phyloP scores from a whole-genome alignment of 140 eudicot species.

The Oenanthe javanica region DNA sequence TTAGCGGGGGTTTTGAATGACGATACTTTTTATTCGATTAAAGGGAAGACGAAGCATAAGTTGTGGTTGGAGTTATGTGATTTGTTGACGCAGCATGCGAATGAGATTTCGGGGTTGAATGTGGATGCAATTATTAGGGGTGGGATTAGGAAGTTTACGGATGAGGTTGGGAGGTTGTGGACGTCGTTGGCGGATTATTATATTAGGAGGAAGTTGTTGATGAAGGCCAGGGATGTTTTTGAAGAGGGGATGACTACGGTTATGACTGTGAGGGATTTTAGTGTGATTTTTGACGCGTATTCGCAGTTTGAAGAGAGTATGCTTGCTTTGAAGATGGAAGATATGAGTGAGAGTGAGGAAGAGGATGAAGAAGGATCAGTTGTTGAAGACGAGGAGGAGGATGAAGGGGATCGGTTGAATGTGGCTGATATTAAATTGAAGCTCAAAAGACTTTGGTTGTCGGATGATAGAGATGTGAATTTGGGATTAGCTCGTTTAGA shows the following conservation, averaged over 20 bases:
- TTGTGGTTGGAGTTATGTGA: constrained; percentile 95
- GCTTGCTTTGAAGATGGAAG: constrained; percentile 79
- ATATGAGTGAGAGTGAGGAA: constrained; percentile 45
- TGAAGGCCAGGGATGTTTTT: constrained; percentile 84
- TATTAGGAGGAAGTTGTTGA: constrained; percentile 71
- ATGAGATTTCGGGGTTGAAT: constrained; percentile 72
- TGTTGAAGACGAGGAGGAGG: constrained; percentile 30
- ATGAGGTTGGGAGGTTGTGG: constrained; percentile 98
- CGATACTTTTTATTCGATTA: constrained; percentile 69
- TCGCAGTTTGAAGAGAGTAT: constrained; percentile 95
- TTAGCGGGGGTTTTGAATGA: constrained; percentile 93
- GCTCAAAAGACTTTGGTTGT: constrained; percentile 57
- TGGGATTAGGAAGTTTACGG: constrained; percentile 96
- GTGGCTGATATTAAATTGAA: constrained; percentile 44
- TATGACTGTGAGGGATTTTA: constrained; percentile 82
- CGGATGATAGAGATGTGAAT: constrained; percentile 79
- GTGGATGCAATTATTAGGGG: constrained; percentile 95
- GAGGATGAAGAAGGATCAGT: constrained; percentile 39
- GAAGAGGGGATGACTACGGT: constrained; percentile 97
- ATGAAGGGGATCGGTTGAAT: constrained; percentile 54
- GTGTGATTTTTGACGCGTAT: constrained; percentile 91
- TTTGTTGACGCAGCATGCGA: constrained; percentile 76
- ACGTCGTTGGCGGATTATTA: constrained; percentile 90
- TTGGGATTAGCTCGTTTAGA: constrained; percentile 80
- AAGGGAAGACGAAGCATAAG: constrained; percentile 89